phyloP scores from a whole-genome alignment of 1,284 basidiomycete genomes.

The Mixia osmundae region DNA sequence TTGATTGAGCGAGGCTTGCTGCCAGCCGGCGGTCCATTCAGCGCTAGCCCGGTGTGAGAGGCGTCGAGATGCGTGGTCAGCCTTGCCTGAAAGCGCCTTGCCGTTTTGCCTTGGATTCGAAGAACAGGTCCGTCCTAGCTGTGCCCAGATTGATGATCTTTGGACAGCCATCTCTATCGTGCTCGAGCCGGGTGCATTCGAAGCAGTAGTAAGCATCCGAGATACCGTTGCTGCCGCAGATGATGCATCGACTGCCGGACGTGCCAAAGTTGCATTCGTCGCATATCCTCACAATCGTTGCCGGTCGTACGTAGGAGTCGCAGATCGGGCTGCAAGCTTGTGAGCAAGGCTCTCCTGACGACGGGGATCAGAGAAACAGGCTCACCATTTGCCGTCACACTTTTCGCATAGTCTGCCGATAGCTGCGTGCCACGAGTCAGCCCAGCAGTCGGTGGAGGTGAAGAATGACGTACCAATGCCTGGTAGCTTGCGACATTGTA shows the following conservation, averaged over 20 bases:
- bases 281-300: constrained; percentile 90
- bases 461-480: constrained; percentile 11
- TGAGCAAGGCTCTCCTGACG: neutral
- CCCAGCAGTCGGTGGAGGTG: neutral
- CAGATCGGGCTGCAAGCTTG: constrained; percentile 59
- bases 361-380: neutral
- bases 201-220: constrained; percentile 95
- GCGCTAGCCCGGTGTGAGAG: too few species aligned
- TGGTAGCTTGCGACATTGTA: constrained; percentile 17
- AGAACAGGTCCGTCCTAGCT: constrained; percentile 55
- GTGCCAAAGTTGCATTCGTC: constrained; percentile 97
- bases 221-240: constrained; percentile 82
- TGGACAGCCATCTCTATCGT: constrained; percentile 92
- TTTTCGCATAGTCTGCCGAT: constrained; percentile 96
- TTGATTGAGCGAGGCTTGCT: too few species aligned
- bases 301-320: constrained; percentile 95
- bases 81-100: constrained; percentile 4
- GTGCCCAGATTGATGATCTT: constrained; percentile 94
- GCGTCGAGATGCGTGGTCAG: too few species aligned
- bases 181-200: constrained; percentile 86
- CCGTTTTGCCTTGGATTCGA: constrained; percentile 34
- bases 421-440: constrained; percentile 28
- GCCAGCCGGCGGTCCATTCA: too few species aligned
- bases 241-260: constrained; percentile 88
- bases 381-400: constrained; percentile 95